phyloP scores from a whole-genome alignment of 345 rosid species.

The Cardamine chenopodiifolia region DNA sequence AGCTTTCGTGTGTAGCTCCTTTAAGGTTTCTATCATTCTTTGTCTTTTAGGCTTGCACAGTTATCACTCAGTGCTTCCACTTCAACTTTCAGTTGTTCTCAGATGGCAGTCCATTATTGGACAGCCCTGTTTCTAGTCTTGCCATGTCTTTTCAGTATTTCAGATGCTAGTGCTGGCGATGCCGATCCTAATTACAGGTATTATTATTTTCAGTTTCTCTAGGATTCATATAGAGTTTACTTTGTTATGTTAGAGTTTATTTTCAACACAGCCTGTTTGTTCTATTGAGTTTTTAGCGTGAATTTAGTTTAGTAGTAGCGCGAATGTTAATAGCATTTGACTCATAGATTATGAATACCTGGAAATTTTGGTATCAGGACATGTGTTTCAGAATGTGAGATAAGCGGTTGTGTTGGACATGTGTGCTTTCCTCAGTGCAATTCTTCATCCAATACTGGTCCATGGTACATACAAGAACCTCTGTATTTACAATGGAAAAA shows the following conservation, averaged over 20 bases:
- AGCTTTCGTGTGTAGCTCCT: not conserved
- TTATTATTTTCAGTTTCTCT: slow-evolving; percentile 1
- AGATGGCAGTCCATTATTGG: slow-evolving; percentile 47
- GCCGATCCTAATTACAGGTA: slow-evolving; percentile 73
- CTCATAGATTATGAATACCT: not conserved
- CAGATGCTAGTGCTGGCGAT: slow-evolving; percentile 75
- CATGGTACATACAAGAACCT: slow-evolving; percentile 77
- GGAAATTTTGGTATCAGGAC: slow-evolving; percentile 44
- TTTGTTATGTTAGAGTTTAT: not conserved
- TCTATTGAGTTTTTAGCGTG: not conserved
- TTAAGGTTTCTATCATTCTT: not conserved
- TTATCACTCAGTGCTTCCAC: slow-evolving; percentile 4
- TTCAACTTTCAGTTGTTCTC: slow-evolving; percentile 20
- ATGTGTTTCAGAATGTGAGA: slow-evolving; percentile 62
- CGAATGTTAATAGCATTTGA: not conserved
- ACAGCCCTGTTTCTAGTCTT: slow-evolving; percentile 38
- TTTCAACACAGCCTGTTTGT: not conserved
- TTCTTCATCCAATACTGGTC: slow-evolving; percentile 55
- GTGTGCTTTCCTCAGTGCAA: slow-evolving; percentile 70
- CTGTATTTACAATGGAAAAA: slow-evolving; percentile 65
- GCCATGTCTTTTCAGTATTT: slow-evolving; percentile 43
- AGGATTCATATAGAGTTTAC: not conserved
- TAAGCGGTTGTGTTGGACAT: slow-evolving; percentile 65
- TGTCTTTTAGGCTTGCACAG: not conserved
- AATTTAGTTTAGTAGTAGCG: slow-evolving; percentile 16